Conservation (phyloP, 2,329 filamentous ascomycete species). For the Ceratocystis papillata region DNA sequence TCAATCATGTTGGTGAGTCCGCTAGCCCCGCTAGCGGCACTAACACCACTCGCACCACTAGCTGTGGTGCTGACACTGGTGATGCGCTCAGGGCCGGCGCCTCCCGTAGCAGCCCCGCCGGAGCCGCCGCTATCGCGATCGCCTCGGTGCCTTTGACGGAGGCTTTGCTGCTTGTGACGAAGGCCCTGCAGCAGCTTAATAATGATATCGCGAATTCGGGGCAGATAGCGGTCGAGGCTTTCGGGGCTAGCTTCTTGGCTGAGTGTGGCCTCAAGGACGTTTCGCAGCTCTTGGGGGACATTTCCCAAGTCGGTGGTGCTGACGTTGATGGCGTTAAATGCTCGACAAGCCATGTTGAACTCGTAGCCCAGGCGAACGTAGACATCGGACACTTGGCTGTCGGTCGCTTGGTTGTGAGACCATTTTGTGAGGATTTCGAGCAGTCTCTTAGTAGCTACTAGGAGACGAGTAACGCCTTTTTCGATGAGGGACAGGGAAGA, state of each 20-base stretch:
- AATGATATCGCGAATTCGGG: conserved; percentile 93
- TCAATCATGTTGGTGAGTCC: conserved; percentile 49
- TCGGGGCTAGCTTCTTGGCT: conserved; percentile 93
- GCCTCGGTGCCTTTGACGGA: conserved; percentile 53
- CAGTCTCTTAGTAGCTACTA: conserved; percentile 94
- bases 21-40: conserved; percentile 46
- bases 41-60: conserved; percentile 49
- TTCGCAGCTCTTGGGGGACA: conserved; percentile 79
- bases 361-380: conserved; percentile 96
- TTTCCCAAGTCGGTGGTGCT: conserved; percentile 90
- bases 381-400: conserved; percentile 93
- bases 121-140: conserved; percentile 39
- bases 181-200: conserved; percentile 92
- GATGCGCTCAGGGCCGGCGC: conserved; percentile 36
- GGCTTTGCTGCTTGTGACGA: conserved; percentile 90
- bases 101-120: conserved; percentile 27
- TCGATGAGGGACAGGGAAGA: conserved; percentile 88
- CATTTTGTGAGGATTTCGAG: conserved; percentile 95
- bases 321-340: conserved; percentile 93
- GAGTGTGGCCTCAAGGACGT: conserved; percentile 87
- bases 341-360: conserved; percentile 96
- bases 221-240: conserved; percentile 86
- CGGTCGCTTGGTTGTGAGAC: conserved; percentile 84
- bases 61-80: conserved; percentile 48
- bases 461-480: conserved; percentile 94